These are phyloP conservation scores for Umbelopsis sp. DNA, from an alignment of 192 early-diverging fungal genomes.

Conservation along the genomic window DNA sequence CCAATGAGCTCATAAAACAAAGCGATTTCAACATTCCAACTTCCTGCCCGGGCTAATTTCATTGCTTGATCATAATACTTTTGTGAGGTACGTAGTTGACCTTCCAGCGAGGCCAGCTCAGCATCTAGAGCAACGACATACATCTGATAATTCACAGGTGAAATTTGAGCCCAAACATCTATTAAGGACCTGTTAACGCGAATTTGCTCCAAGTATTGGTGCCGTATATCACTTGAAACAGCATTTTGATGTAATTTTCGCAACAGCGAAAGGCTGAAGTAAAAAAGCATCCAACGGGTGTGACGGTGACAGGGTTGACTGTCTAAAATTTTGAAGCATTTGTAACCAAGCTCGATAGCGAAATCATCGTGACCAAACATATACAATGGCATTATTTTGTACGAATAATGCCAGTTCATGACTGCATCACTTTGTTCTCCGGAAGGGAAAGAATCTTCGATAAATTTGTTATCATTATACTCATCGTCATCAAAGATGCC, in stretches of 20 bases:
- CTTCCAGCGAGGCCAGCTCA: conserved; percentile 28
- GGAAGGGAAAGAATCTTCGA: not conserved
- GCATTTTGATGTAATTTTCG: too few relatives aligned
- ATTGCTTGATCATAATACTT: conserved; percentile 30
- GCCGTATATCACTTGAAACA: too few relatives aligned
- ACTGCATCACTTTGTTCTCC: not conserved
- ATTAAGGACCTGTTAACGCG: too few relatives aligned
- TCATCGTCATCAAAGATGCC: conserved; percentile 30
- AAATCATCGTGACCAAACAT: conserved; percentile 28
- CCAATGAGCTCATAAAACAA: conserved; percentile 36
- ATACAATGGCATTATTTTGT: conserved; percentile 24
- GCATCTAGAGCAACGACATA: conserved; percentile 29
- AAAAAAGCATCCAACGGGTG: too few relatives aligned
- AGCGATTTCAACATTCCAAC: conserved; percentile 25
- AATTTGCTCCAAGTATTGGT: too few relatives aligned
- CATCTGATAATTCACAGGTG: conserved; percentile 21
- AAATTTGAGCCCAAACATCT: not conserved
- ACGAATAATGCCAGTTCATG: conserved; percentile 26
- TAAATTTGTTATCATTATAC: conserved; percentile 28
- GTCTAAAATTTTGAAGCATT: conserved; percentile 11
- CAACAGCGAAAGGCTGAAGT: too few relatives aligned
- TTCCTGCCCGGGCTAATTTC: conserved; percentile 25
- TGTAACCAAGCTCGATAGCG: conserved; percentile 22
- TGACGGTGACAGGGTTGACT: conserved; percentile 15
- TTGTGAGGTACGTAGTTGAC: not conserved